phyloP scores from a whole-genome alignment of 768 basidiomycete genomes.

The Melanogaster broomeanus region DNA sequence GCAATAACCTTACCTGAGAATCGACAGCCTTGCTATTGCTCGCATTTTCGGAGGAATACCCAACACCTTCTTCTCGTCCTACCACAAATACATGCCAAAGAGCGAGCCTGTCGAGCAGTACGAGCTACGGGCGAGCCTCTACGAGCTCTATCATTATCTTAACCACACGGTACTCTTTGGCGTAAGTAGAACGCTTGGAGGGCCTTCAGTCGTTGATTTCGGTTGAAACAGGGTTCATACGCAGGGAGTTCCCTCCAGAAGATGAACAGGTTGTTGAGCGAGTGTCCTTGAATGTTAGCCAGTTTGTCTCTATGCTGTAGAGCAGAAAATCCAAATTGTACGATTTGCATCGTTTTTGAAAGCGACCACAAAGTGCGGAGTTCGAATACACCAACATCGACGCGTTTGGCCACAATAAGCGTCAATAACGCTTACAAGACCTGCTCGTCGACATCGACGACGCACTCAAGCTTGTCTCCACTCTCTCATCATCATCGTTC shows the following conservation, averaged over 20 bases:
- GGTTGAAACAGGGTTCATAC: constrained; percentile 44
- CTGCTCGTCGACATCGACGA: constrained; percentile 20
- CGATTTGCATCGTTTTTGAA: too few relatives aligned
- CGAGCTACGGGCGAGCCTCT: constrained; percentile 62
- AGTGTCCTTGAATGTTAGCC: constrained; percentile 20
- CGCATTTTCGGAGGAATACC: constrained; percentile 81
- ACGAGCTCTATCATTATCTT: constrained; percentile 79
- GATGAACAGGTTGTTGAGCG: constrained; percentile 42
- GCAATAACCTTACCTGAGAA: constrained; percentile 1
- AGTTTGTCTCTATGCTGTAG: too few relatives aligned
- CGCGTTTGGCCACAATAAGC: constrained; percentile 23
- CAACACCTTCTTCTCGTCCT: constrained; percentile 58
- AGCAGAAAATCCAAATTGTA: too few relatives aligned
- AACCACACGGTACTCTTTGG: constrained; percentile 82
- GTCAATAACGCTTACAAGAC: constrained; percentile 30
- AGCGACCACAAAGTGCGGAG: constrained; percentile 16
- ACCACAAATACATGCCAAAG: constrained; percentile 64
- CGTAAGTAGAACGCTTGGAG: constrained; percentile 43
- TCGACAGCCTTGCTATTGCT: constrained; percentile 62
- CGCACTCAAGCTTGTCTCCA: constrained; percentile 16
- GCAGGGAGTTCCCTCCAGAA: constrained; percentile 54
- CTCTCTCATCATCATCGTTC: constrained; percentile 8
- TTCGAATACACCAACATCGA: constrained; percentile 3
- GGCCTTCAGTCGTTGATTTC: not conserved
- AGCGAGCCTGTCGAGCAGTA: constrained; percentile 68